Base-by-base conservation (phyloP, 495 filamentous ascomycete species). In the Alectoria sarmentosa region DNA sequence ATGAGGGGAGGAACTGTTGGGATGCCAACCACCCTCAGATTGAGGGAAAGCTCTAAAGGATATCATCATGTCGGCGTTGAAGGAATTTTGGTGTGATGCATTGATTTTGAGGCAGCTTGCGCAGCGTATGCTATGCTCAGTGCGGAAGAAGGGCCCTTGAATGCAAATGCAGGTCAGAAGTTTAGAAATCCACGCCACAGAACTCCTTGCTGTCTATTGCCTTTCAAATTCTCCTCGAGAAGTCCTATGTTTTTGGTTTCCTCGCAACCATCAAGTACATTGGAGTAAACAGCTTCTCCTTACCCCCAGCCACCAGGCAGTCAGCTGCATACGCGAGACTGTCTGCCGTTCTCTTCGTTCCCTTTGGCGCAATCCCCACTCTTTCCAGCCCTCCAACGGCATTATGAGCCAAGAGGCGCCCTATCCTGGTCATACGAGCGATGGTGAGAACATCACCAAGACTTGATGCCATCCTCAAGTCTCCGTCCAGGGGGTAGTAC, bases 261-360 rank as follows among this genome's bases (percentile, higher is more conserved):
- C 91, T 85, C 44, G 84, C 94, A 63, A 98, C 86, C 94, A 98
- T 97, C 74, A 98, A 79, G 80, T 97, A 98, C 94, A 98, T 98
- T 44, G 94, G 94, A 0, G 94, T 98, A 79, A 98, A 98, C 23
- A 98, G 83, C 73, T 96, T 90, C 82, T 91, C 84, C 82, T 89
- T 87, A 44, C 86, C 94, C 77, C 94, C 94, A 55, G 88, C 91
- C 10, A 96, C 94, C 61, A 98, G 80, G 66, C 85, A 89, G 74
- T 98, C 95, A 32, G 84, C 94, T 26, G 90, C 94, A 64, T 85
- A 64, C 14, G 88, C 92, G 66, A 98, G 77, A 68, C 87, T 89
- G 76, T 97, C 89, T 21, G 94, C 94, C 44, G 95, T 97, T 85
- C 96, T 97, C 80, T 92, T 91, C 61, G 94, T 95, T 59, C 94